Base-by-base conservation (phyloP, 352 stramenopile genomes). In the Phytopythium ostracodes region DNA sequence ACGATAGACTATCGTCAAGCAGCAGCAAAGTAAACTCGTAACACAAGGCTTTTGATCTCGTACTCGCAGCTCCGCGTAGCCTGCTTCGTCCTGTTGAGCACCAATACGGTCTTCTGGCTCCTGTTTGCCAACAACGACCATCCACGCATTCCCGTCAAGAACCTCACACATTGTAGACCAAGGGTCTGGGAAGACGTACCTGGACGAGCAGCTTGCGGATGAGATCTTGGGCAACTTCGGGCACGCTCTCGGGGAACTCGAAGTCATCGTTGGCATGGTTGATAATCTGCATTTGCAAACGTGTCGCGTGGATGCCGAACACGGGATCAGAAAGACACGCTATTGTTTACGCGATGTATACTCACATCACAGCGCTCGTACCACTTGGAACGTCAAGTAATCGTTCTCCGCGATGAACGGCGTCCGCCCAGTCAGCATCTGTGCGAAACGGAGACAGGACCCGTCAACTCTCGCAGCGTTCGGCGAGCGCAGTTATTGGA, bases 321-420 rank as follows among this genome's bases (percentile, higher is more conserved):
- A 20, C 11, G 33, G 18, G 20, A 43, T 22, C 40, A 44, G 9
- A 44, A 31, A 15, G 10, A 8, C 44, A 15, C 44, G 51, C 10
- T 9, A 44, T 6, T 40, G 22, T 8, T 51, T 51, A 8, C 4
- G 42, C 42, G 14, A 24, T 4, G 42, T 42, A n/a, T n/a, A n/a
- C n/a, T n/a, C n/a, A n/a, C 40, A 52, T 18, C 8, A 17, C 40
- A 22, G 40, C 40, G 40, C 15, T 22, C 64, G 49, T 66, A 92
- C 83, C 79, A 89, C 71, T 89, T 96, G 84, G 65, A 97, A 97
- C 49, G 89, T 96, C 50, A 96, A 73, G 57, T 96, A 97, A 61
- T 97, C 91, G 43, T 93, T 96, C 70, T 94, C 87, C 33, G 77
- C 91, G n/a, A 90, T 70, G 57, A 97, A 97, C 8, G 88, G 88